phyloP scores from a whole-genome alignment of 768 basidiomycete genomes.

The Mycena rebaudengoi region DNA sequence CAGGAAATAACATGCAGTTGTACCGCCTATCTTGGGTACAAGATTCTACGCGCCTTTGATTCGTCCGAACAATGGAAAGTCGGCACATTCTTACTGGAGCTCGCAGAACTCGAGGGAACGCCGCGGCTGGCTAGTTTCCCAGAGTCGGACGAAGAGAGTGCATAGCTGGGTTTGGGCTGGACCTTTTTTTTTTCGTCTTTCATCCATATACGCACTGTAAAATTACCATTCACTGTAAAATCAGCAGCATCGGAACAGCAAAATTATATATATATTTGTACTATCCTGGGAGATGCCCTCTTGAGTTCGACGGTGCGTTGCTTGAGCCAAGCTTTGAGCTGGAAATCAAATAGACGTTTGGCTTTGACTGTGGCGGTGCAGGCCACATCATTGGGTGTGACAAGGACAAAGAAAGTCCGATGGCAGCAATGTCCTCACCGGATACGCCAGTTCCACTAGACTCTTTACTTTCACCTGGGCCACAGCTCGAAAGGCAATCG shows the following conservation, averaged over 20 bases:
- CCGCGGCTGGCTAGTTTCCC: not conserved
- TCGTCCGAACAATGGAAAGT: conserved; percentile 71
- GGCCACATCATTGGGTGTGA: not conserved
- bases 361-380: no score
- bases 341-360: no score
- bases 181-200: not conserved
- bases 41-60: conserved; percentile 66
- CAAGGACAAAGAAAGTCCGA: not conserved
- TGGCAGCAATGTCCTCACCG: conserved; percentile 16
- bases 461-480: conserved; percentile 17
- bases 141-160: conserved; percentile 24
- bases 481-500: conserved; percentile 4
- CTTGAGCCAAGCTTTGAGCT: no score
- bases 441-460: conserved; percentile 12
- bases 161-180: not conserved
- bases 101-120: conserved; percentile 49
- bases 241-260: not conserved
- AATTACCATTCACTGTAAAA: not conserved
- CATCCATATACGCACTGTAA: conserved; percentile 13
- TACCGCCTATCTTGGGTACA: conserved; percentile 66
- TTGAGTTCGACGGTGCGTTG: no score
- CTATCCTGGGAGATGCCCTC: no score
- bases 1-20: conserved; percentile 57
- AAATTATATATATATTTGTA: conserved; percentile 19
- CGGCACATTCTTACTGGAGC: conserved; percentile 64